Evolutionary conservation across 148 eudicot species (phyloP), one percentile per base, ranked within the genome.

Genomic region (Salicornia ramosissima): DNA sequence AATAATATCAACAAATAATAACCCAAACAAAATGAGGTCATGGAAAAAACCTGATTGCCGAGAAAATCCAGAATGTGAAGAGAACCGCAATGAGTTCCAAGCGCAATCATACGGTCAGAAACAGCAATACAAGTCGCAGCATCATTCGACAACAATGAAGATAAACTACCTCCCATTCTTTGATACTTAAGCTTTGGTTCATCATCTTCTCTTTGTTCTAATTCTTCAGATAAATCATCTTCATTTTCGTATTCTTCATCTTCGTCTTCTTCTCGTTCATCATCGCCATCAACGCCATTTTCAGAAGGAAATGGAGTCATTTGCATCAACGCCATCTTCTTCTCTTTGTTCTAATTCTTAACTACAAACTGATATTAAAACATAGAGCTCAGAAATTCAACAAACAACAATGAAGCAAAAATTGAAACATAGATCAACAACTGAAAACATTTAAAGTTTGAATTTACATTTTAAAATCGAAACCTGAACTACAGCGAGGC

Each of bases 101-200:
- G 92, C 10, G 98, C 94, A 80, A 93, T 93, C 98, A 93, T 93
- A 19, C 98, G 83, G 30, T 93, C 95, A 0, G 98, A 82, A 22
- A 93, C 89, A 50, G 98, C 86, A 33, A 93, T 76, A 73, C 89
- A 90, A 2, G 95, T 76, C 12, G 94, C 88, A 16, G 94, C 85
- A 67, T 93, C 98, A 69, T 29, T 67, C 0, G 89, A 72, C 1
- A 93, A 69, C 9, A 93, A 84, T 5, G 86, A 69, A 4, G 96
- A 83, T 61, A 92, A 87, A 58, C 90, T 90, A 46, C 92, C 96
- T 29, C 98, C 98, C 98, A 93, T 93, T 50, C 98, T 81, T 82
- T 93, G 98, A 69, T 92, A 92, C 89, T 92, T 92, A 3, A 92
- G 85, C 74, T 96, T 78, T 53, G 98, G 98, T 77, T 92, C 98